Conservation (phyloP, 164 flowering plant genomes). For the Brasenia schreberi region DNA sequence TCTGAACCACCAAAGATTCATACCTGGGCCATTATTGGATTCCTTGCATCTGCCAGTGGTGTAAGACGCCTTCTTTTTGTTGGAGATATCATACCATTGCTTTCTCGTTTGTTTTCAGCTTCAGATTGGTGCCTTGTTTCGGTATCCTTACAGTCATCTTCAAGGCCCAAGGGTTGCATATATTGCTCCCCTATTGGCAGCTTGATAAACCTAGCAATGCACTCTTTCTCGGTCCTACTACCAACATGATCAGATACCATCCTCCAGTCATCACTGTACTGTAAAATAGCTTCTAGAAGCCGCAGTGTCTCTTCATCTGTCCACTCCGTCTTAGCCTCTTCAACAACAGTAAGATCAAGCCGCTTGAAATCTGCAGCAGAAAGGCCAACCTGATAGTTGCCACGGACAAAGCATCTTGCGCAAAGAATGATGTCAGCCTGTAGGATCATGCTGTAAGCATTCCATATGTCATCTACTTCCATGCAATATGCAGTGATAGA, state of each 20-base stretch:
- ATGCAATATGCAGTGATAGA: too few species aligned
- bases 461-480: too few species aligned
- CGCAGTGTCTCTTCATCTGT: slow-evolving; percentile 73
- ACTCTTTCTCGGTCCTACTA: slow-evolving; percentile 76
- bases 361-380: slow-evolving; percentile 61
- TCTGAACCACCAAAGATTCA: background rate
- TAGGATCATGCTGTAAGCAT: too few species aligned
- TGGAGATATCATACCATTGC: slow-evolving; percentile 10
- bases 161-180: slow-evolving; percentile 14
- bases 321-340: slow-evolving; percentile 64
- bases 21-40: slow-evolving; percentile 97
- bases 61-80: slow-evolving; percentile 55
- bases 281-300: slow-evolving; percentile 78
- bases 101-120: slow-evolving; percentile 16
- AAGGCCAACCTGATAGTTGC: slow-evolving; percentile 55
- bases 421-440: slow-evolving; percentile 41
- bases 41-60: slow-evolving; percentile 95
- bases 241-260: slow-evolving; percentile 76
- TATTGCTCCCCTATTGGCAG: slow-evolving; percentile 86
- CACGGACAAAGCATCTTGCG: slow-evolving; percentile 84
- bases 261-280: slow-evolving; percentile 92
- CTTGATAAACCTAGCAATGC: slow-evolving; percentile 70
- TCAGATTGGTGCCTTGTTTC: slow-evolving; percentile 12
- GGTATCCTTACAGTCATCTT: slow-evolving; percentile 13
- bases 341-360: slow-evolving; percentile 78